phyloP scores from a whole-genome alignment of 768 basidiomycete species.

The Obba rivulosa region DNA sequence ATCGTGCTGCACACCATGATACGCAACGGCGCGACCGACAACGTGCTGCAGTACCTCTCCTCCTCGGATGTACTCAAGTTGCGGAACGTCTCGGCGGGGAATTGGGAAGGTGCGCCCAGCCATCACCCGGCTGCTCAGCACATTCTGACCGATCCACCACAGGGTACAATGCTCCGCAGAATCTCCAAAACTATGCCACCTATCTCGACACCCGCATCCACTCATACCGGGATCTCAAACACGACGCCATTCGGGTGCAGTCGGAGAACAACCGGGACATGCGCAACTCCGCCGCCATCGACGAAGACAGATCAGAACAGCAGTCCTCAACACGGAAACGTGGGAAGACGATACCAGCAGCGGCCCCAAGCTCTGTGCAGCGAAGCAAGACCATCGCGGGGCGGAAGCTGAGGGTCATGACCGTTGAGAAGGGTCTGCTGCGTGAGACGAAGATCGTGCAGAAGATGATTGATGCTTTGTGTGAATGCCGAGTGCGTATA shows the following conservation, averaged over 20 bases:
- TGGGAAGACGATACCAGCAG: constrained; percentile 12
- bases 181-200: constrained; percentile 78
- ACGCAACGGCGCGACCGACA: constrained; percentile 93
- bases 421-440: constrained; percentile 92
- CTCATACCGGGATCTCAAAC: constrained; percentile 85
- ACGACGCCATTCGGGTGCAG: constrained; percentile 92
- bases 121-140: not conserved
- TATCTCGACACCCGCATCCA: constrained; percentile 89
- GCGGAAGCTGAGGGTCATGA: constrained; percentile 82
- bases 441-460: constrained; percentile 92
- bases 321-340: constrained; percentile 19
- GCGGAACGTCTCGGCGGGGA: constrained; percentile 72
- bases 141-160: constrained; percentile 1
- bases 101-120: constrained; percentile 74
- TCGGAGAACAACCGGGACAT: constrained; percentile 88
- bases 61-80: constrained; percentile 77
- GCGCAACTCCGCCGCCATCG: constrained; percentile 58
- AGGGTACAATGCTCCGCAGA: constrained; percentile 86
- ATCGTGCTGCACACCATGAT: constrained; percentile 96
- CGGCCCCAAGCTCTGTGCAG: constrained; percentile 23
- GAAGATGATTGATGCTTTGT: constrained; percentile 79
- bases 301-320: constrained; percentile 54
- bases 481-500: constrained; percentile 77
- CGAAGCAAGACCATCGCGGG: constrained; percentile 78
- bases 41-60: constrained; percentile 79